Base-by-base conservation (phyloP, 202 grass and related monocot species). In the Cymbopogon flexuosus region DNA sequence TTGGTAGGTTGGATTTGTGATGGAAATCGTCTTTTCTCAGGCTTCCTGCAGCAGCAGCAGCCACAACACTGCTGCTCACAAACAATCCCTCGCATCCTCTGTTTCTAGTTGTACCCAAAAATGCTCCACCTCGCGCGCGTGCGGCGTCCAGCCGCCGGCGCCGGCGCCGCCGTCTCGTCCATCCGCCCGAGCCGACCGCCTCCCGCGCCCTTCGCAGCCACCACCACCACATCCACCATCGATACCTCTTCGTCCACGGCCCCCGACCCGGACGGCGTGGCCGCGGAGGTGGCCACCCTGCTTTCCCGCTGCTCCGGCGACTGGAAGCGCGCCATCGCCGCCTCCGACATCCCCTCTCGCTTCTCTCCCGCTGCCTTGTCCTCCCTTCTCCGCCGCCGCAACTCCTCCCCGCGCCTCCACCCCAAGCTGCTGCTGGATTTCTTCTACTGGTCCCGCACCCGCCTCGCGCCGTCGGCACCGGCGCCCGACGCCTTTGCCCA, bases 381-480 rank as follows among this genome's bases (percentile, higher is more conserved):
- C 63, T 75, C 79, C 47, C 79, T 90, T 62, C 70, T 90, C 70
- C 15, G 85, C 24, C 68, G 58, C 29, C 1, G 43, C 24, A 34
- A 16, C 19, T 36, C 43, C 37, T 43, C 69, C 43, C 7, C 33
- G 4, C 13, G 29, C 24, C 52, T 85, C 67, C 65, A 86, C 42
- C 85, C 87, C 21, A 81, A 68, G 41, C 70, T 80, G 62, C 87
- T 96, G 14, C 68, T 92, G 4, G 87, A 96, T 47, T 96, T 96
- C 89, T 92, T 96, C 69, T 82, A 96, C 85, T 96, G 90, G 85
- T 88, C 87, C n/a, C 56, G 78, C 29, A 43, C 61, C 0, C 73
- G 82, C 30, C 66, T 96, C 19, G 71, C 77, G 9, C 62, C 86
- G 10, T 30, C 66, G 43, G 29, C 27, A 19, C 84, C 72, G 3